Base-by-base conservation (phyloP, 2,329 filamentous ascomycete genomes). In the Diaporthe amygdali region DNA sequence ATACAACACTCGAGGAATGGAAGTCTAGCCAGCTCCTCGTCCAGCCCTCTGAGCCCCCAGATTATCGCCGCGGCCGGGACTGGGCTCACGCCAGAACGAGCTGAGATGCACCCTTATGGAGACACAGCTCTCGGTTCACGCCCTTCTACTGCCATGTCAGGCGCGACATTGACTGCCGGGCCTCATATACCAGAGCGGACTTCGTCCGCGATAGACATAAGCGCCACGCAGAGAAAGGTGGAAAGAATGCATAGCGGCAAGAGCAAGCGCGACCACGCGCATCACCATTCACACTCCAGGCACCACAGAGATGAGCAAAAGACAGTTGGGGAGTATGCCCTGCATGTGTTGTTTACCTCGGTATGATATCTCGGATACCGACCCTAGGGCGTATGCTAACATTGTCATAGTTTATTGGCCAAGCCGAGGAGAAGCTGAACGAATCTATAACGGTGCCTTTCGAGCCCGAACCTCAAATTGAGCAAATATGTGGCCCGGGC, bases 311-410 rank as follows among this genome's bases (percentile, higher is more conserved):
- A 92, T 67, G 94, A 97, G 74, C 90, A 93, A 74, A 97, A 96
- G 82, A 98, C 95, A 0, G 95, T 98, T n/a, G 95, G 95, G 69
- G 96, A 99, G 85, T 98, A 97, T 88, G 96, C 96, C 25, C 86
- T 99, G 72, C 96, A 98, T 82, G 96, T 98, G 76, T 86, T 99
- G 52, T 98, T 98, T 82, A 98, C 96, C 75, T 95, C 95, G 73
- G 92, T 94, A 81, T 82, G 89, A 85, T 69, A 55, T 70, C 44
- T 68, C 68, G 63, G 69, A 67, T n/a, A 39, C 59, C 30, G 25
- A 20, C 34, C 34, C 22, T 10, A 27, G 44, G n/a, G 68, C 73
- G 70, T 32, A 68, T 63, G 37, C 82, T 86, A 76, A 85, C 73
- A 55, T 49, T 34, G 30, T 14, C 55, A 51, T 76, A 93, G 88